Evolutionary conservation across 805 yeast genomes (phyloP), one percentile per base, ranked within the genome.

Genomic region (Cyberlindnera amylophila): DNA sequence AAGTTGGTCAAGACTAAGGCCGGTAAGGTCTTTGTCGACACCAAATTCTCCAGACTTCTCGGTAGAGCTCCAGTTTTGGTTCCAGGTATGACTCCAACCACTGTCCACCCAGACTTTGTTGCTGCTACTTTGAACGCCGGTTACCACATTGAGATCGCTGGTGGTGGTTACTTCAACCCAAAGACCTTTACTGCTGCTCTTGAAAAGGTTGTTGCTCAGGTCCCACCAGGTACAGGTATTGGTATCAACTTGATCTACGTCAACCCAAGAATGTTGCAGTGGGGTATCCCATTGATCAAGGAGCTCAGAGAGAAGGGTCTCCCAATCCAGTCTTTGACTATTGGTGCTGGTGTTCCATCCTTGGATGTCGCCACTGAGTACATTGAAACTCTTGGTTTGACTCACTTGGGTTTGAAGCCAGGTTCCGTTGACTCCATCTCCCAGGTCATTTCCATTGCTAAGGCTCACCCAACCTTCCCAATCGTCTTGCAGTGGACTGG

Each of bases 291-390:
- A 45, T 77, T 93, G 70, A 82, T 93, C 64, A 86, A 81, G 65
- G 85, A 81, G 50, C 77, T 93, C 65, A 82, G 99, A 71, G 83
- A 79, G 54, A 81, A 77, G 60, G 98, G 98, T 36, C 89, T 83
- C 77, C 99, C 99, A 53, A 82, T 93, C 55, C 96, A 93, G 69
- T 89, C 96, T 42, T 69, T 93, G 66, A 81, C 99, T 39, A 90
- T 93, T 61, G 99, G 99, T 74, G 99, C 99, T 41, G 99, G 99
- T 77, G 99, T 93, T 51, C 99, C 99, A 48, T 90, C 97, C 23
- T 66, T 90, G 52, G 99, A 93, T 63, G 98, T 93, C 55, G 98
- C 98, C 39, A 72, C 93, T 56, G 99, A 91, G 71, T 93, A 93
- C 69, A 93, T 93, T 59, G 84, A 85, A 64, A 85, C 89, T 32